Evolutionary conservation across 2,329 filamentous ascomycete genomes (phyloP), one percentile per base, ranked within the genome.

Genomic region (Ceratocystis eucalypticola): DNA sequence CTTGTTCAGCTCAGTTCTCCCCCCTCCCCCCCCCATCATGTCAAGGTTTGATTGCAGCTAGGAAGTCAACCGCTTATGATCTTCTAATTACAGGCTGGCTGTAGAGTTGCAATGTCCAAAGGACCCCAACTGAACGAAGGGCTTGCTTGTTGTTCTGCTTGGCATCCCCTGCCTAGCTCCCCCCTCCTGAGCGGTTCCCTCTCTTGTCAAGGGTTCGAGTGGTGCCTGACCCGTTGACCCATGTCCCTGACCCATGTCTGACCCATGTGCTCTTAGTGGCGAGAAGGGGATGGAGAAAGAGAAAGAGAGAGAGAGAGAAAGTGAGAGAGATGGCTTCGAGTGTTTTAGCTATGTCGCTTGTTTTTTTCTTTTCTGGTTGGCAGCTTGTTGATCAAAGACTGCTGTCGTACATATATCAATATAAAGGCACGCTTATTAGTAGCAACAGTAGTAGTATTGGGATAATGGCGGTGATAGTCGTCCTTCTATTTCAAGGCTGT

Each of bases 111-210:
- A 59, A 37, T 37, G 28, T 12, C 55, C 22, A 59, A 59, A 59
- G 55, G 17, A 59, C 28, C 55, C 53, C 37, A 41, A 41, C 37
- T 37, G 55, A 28, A 53, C 4, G 8, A 53, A 53, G 48, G 48
- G 55, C 7, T 20, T 6, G 15, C n/a, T 37, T 17, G 3, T 20
- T 37, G n/a, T 17, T 59, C 28, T 59, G 12, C 55, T 59, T 59
- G 55, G 55, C 28, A 59, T 59, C 55, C 55, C 55, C 37, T 41
- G 37, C 37, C 5, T 41, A 41, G 37, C 37, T 15, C 37, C 28
- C 12, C n/a, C 55, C 55, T 59, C 15, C 55, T 59, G 55, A 59
- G 55, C 28, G 25, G 25, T n/a, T 59, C 55, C 55, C 55, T 59
- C 55, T 37, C 55, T 10, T 59, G 53, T 10, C 8, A n/a, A 8